Conservation (phyloP, 2,329 filamentous ascomycete genomes). For the Aspergillus pseudotamarii region DNA sequence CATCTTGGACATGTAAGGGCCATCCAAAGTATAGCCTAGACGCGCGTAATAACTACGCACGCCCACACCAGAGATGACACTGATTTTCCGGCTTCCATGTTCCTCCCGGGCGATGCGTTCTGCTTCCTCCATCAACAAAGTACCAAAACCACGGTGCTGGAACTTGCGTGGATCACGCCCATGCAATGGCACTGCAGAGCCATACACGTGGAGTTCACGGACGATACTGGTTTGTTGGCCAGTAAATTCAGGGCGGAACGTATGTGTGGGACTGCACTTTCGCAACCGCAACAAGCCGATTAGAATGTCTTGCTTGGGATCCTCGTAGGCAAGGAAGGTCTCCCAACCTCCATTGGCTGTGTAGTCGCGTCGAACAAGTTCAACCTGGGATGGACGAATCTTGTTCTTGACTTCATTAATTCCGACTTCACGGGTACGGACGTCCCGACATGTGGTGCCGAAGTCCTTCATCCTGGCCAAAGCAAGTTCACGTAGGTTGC, state of each 20-base stretch:
- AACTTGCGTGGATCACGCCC: constrained; percentile 94
- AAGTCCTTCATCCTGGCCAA: constrained; percentile 99
- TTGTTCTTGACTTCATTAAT: constrained; percentile 99
- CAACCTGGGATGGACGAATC: constrained; percentile 92
- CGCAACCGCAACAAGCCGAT: constrained; percentile 86
- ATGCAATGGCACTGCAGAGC: constrained; percentile 95
- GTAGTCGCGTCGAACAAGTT: constrained; percentile 92
- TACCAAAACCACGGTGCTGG: constrained; percentile 97
- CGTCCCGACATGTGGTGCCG: constrained; percentile 93
- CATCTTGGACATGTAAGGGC: constrained; percentile 71
- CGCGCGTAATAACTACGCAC: constrained; percentile 94
- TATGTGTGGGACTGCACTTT: constrained; percentile 89
- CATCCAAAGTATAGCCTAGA: constrained; percentile 90
- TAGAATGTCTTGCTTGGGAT: constrained; percentile 96
- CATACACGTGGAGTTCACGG: constrained; percentile 93
- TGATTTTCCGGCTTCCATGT: constrained; percentile 91
- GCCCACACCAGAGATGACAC: constrained; percentile 96
- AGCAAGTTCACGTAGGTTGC: constrained; percentile 89
- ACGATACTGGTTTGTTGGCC: constrained; percentile 90
- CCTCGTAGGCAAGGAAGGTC: constrained; percentile 96
- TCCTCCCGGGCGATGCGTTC: constrained; percentile 93
- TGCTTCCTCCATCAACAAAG: constrained; percentile 94
- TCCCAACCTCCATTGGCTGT: constrained; percentile 96
- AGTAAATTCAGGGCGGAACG: constrained; percentile 83
- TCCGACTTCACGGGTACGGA: constrained; percentile 92